Evolutionary conservation across 306 rosid genomes (phyloP), one percentile per base, ranked within the genome.

Genomic region (Comarum palustre): DNA sequence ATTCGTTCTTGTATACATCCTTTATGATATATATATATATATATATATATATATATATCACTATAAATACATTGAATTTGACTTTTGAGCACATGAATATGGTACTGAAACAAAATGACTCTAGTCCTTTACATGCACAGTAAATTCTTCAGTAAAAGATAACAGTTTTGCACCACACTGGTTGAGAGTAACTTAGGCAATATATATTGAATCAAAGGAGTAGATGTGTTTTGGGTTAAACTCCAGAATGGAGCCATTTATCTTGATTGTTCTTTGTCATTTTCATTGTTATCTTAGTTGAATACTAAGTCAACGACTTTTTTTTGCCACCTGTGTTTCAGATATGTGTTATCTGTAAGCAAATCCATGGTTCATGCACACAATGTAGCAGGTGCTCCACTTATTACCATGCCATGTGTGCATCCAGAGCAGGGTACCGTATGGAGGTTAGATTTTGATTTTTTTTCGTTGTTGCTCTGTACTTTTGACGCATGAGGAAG

Each of bases 321-420:
- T 48, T 8, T 51, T 66, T 27, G 69, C 58, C 32, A 36, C 76
- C 45, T 80, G 67, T 76, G 77, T 83, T 88, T 78, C 97, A 95
- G 99, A 95, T 92, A 79, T 95, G 99, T 75, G 99, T 95, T 48
- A 88, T 95, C 74, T 95, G 99, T 80, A 87, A 95, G 82, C 99
- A 95, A 90, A 88, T 95, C 61, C 99, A 95, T 64, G 99, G 99
- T 69, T 95, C 99, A 0, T 95, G 99, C 84, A 95, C 93, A 46
- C 99, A 95, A 80, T 95, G 99, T 79, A 88, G 97, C 93, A 95
- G 86, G 78, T 95, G 99, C 63, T 95, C 99, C 46, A 95, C 99
- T 82, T 95, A 95, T 90, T 95, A 88, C 83, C 99, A 95, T 83
- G 97, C 99, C 73, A 95, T 92, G 97, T 95, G 99, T 83, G 99